Base-by-base conservation (phyloP, 495 filamentous ascomycete species). In the Penicillium tannophilum region DNA sequence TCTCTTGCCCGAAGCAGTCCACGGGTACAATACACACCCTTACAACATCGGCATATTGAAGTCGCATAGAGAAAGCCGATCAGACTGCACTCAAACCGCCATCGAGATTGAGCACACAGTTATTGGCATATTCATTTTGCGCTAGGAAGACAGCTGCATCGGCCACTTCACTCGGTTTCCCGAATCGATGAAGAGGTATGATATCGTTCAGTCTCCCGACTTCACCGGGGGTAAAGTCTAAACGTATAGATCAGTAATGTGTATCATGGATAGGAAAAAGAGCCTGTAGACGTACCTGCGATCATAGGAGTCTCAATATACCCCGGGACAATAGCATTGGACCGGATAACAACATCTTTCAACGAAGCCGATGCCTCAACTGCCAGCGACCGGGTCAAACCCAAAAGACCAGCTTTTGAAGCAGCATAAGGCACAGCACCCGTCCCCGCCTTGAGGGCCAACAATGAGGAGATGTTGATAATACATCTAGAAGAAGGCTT, bases 51-150 rank as follows among this genome's bases (percentile, higher is more conserved):
- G 20, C 1, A 23, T 23, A 2, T 23, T 23, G 20, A 17, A 14
- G 17, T n/a, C 39, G 14, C 14, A 0, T 16, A 5, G 10, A 9
- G 0, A 39, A 28, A 31, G 3, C 7, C 4, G 7, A 20, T 64
- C 65, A 90, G 19, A 80, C 73, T 14, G 88, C 89, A 63, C 90
- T 91, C 54, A 93, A 65, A 1, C 91, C 91, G 17, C 91, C 91
- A 68, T 95, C 91, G n/a, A 96, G 78, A 64, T 91, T 92, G 9
- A 96, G 78, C 26, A 92, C 82, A 72, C 90, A 92, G 55, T 93
- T 93, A 65, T 92, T 91, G 9, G 90, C 87, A 68, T 92, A 96
- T 45, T 83, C 68, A 70, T 92, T 94, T 30, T 76, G 78, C n/a
- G 84, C 87, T 17, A 96, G 81, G 70, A 94, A 95, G 30, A 85